These are phyloP conservation scores for Saksenaea oblongispora DNA, from an alignment of 371 early-diverging fungal species.

Conservation along the genomic window DNA sequence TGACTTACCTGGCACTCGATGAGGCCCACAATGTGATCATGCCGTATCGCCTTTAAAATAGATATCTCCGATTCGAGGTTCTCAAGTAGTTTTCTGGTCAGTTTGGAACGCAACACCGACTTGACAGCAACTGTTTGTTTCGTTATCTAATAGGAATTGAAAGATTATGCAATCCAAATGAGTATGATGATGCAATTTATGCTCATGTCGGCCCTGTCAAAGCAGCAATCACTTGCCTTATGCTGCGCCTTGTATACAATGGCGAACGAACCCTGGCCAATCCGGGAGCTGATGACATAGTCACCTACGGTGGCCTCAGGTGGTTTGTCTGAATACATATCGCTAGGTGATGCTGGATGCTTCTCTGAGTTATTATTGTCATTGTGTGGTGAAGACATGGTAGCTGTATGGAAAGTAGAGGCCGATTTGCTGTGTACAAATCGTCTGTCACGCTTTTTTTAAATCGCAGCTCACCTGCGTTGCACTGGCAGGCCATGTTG, in stretches of 20 bases:
- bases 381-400: background rate
- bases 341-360: background rate
- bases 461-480: no score
- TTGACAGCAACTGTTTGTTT: slow-evolving; percentile 84
- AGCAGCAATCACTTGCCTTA: slow-evolving; percentile 44
- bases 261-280: slow-evolving; percentile 96
- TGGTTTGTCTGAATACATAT: background rate
- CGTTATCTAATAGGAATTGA: slow-evolving; percentile 44
- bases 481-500: no score
- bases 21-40: slow-evolving; percentile 86
- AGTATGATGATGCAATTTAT: background rate
- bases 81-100: slow-evolving; percentile 86
- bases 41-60: slow-evolving; percentile 82
- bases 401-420: no score
- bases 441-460: no score
- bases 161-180: background rate
- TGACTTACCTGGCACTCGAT: slow-evolving; percentile 71
- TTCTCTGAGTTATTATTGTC: background rate
- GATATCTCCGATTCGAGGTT: slow-evolving; percentile 92
- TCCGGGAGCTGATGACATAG: slow-evolving; percentile 68
- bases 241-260: slow-evolving; percentile 87
- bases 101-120: slow-evolving; percentile 80
- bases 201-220: background rate
- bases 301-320: slow-evolving; percentile 54
- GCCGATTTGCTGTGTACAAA: no score